phyloP scores from a whole-genome alignment of 208 protist species.

The Acanthamoeba rhysodes region DNA sequence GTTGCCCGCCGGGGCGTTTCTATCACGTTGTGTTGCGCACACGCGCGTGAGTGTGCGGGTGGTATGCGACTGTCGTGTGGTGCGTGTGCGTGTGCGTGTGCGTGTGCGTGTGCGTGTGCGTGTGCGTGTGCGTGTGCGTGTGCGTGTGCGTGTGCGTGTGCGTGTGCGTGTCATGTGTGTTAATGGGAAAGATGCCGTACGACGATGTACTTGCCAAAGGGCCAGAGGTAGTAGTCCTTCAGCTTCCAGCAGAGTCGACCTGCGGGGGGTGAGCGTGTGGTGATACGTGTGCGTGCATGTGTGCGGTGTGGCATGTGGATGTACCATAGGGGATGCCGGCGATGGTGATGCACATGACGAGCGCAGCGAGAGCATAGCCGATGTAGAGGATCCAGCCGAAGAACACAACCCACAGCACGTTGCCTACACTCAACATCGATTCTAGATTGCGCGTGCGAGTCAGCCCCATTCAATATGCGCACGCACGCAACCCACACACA shows the following conservation, averaged over 20 bases:
- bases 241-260: conserved; percentile 16
- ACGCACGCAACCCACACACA: no score
- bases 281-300: no score
- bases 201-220: conserved; percentile 62
- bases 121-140: background rate
- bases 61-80: no score
- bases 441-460: background rate
- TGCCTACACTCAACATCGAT: conserved; percentile 7
- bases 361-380: background rate
- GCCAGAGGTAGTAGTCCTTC: conserved; percentile 41
- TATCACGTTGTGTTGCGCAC: no score
- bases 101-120: background rate
- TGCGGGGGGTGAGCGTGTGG: background rate
- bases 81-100: background rate
- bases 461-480: no score
- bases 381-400: conserved; percentile 40
- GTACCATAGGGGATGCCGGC: conserved; percentile 1
- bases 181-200: background rate
- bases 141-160: background rate
- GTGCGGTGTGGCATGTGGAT: no score
- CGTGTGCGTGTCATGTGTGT: no score
- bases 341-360: background rate
- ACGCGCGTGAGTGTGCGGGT: no score
- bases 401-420: conserved; percentile 16
- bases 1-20: no score